Evolutionary conservation across 306 rosid genomes (phyloP).

Genomic region (Ammopiptanthus mongolicus): DNA sequence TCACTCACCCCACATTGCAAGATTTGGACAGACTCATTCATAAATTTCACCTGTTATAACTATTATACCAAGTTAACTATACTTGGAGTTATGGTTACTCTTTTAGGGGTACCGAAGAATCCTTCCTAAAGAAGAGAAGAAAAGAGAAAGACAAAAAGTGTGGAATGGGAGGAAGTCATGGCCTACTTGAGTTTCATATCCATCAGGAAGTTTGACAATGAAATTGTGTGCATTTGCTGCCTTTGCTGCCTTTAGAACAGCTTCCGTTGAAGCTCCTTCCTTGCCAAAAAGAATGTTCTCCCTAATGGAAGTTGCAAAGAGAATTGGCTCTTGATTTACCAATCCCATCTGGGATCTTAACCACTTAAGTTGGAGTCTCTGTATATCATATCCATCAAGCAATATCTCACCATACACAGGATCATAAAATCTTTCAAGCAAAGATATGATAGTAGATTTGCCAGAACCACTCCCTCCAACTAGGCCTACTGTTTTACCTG

Average conservation of each 20-base stretch:
- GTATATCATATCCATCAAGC: conserved; percentile 60
- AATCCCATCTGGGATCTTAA: conserved; percentile 76
- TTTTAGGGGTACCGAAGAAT: background rate
- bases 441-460: conserved; percentile 68
- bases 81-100: background rate
- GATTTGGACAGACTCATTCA: too few relatives aligned
- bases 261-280: conserved; percentile 65
- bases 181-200: conserved; percentile 75
- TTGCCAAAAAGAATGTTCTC: conserved; percentile 78
- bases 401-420: conserved; percentile 56
- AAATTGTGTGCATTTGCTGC: conserved; percentile 85
- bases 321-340: conserved; percentile 81
- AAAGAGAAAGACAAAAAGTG: background rate
- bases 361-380: conserved; percentile 53
- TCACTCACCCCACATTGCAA: too few relatives aligned
- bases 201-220: conserved; percentile 52
- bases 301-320: conserved; percentile 74
- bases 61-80: background rate
- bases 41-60: background rate
- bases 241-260: conserved; percentile 50
- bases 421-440: conserved; percentile 86
- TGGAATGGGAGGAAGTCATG: background rate
- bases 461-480: conserved; percentile 92
- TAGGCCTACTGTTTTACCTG: conserved; percentile 64
- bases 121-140: background rate